Base-by-base conservation (phyloP, 2,329 filamentous ascomycete species). In the Diaporthe sp. region DNA sequence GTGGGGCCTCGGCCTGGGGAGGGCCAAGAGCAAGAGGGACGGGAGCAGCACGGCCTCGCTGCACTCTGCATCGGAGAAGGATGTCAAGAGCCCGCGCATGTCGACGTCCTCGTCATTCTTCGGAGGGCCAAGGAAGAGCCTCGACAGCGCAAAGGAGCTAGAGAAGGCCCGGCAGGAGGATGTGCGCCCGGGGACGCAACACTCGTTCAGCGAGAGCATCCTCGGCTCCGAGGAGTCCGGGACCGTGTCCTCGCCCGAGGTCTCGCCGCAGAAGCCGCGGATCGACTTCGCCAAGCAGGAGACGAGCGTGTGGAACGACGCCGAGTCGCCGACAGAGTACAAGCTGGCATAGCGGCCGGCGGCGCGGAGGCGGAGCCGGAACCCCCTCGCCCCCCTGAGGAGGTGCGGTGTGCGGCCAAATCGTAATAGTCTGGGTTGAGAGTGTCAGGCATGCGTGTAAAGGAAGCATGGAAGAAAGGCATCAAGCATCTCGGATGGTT, bases 1-100 rank as follows among this genome's bases (percentile, higher is more conserved):
- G 34, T 85, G 84, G 83, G 81, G 81, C n/a, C 81, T 84, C 44
- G 80, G 81, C n/a, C 82, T 84, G 25, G 80, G 83, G 17, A 79
- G 79, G 76, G 53, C 37, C 70, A 73, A 76, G 70, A 75, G 75
- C 53, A 77, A 49, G 60, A 80, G 80, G 76, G 77, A 76, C 51
- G 75, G 75, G 31, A 76, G 74, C 76, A 76, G 72, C 74, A 71
- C 72, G 31, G 55, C 76, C 49, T 76, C 76, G 49, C 37, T 73
- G 61, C 68, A 73, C 37, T 77, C 77, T 44, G 31, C 51, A 37
- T 77, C 71, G 22, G 78, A 79, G 67, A 77, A 73, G 73, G 76
- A 76, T 34, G 49, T 72, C 62, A 73, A 74, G 65, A 77, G 76
- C 72, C 74, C 77, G 57, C 76, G 76, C 71, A 76, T 82, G 25